Conservation (phyloP, 768 basidiomycete species). For the Chiua virens region DNA sequence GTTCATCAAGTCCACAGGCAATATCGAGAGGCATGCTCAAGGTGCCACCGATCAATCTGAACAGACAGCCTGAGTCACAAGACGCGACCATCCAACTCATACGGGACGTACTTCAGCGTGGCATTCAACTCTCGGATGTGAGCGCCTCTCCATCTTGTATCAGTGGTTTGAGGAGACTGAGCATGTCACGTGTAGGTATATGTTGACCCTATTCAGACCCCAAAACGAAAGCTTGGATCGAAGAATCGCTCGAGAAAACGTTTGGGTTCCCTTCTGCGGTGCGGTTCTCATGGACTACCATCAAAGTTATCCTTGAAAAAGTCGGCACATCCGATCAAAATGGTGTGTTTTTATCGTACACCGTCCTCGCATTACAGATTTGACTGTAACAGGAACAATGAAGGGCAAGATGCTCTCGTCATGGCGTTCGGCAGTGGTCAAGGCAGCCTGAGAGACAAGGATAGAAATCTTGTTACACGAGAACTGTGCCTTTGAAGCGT, state of each 20-base stretch:
- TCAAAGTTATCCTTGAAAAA: conserved; percentile 84
- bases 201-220: too few relatives aligned
- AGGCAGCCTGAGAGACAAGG: conserved; percentile 80
- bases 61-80: conserved; percentile 82
- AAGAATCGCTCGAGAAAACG: conserved; percentile 70
- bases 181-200: neutral
- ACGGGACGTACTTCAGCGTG: too few relatives aligned
- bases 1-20: conserved; percentile 68
- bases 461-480: conserved; percentile 65
- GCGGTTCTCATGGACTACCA: conserved; percentile 95
- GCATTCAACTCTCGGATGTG: conserved; percentile 82
- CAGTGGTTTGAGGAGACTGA: neutral
- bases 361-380: neutral
- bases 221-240: too few relatives aligned
- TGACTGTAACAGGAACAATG: conserved; percentile 71
- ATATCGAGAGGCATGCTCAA: conserved; percentile 92
- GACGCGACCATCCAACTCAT: conserved; percentile 89
- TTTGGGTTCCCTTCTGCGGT: conserved; percentile 92
- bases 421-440: conserved; percentile 70
- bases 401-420: conserved; percentile 72
- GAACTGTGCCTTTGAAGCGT: conserved; percentile 76
- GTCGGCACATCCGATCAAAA: conserved; percentile 69
- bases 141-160: conserved; percentile 6
- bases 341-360: conserved; percentile 52
- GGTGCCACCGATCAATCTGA: conserved; percentile 80